Evolutionary conservation across 1,284 basidiomycete genomes (phyloP).

Genomic region (Fomitopsis pinicola): DNA sequence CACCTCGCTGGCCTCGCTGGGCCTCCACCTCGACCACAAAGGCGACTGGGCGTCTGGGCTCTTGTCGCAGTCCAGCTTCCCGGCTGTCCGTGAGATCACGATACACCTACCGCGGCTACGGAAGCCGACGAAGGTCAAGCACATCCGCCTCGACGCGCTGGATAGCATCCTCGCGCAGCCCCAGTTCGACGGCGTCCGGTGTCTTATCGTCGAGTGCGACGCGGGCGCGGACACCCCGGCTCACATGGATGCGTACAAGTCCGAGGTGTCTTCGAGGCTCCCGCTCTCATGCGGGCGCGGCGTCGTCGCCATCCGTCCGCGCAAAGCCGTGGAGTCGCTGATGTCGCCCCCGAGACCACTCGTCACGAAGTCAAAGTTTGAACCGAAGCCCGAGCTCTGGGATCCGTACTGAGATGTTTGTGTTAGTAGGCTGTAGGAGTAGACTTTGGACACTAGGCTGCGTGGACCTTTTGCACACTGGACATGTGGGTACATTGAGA

Average conservation of each 20-base stretch:
- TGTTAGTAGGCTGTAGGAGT: neutral
- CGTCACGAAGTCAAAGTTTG: neutral
- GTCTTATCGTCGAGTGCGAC: constrained; percentile 1
- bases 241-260: neutral
- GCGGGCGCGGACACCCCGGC: neutral
- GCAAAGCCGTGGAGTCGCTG: neutral
- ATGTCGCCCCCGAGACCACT: neutral
- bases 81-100: neutral
- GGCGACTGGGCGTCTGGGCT: neutral
- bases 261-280: neutral
- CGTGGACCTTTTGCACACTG: neutral
- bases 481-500: neutral
- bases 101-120: neutral
- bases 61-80: neutral
- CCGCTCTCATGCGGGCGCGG: constrained; percentile 1
- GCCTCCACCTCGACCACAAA: neutral
- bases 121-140: constrained; percentile 1
- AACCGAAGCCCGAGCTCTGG: neutral
- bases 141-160: neutral
- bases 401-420: neutral
- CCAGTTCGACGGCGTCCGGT: neutral
- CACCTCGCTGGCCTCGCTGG: neutral
- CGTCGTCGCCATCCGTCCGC: neutral
- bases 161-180: neutral
- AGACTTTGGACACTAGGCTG: neutral